phyloP scores from a whole-genome alignment of 129 eudicot species.

The Flaveria ramosissima region DNA sequence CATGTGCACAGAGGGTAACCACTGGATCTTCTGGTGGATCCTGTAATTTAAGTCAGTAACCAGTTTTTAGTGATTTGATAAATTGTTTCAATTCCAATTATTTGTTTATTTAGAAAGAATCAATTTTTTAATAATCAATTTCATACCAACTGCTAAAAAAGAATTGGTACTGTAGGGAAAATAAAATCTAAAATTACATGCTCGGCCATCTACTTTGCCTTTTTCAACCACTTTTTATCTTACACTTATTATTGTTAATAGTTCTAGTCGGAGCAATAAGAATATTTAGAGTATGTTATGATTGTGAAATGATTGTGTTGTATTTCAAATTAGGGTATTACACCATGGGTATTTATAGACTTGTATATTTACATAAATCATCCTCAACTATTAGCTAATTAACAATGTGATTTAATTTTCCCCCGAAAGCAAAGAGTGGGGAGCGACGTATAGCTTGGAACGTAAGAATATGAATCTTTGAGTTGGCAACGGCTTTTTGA shows the following conservation, averaged over 20 bases:
- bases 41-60: conserved; percentile 39
- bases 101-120: background rate
- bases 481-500: too few relatives aligned
- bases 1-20: conserved; percentile 86
- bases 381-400: too few relatives aligned
- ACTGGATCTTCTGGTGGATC: conserved; percentile 98
- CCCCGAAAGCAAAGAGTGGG: too few relatives aligned
- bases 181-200: background rate
- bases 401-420: too few relatives aligned
- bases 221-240: background rate
- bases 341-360: too few relatives aligned
- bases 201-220: background rate
- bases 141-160: background rate
- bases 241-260: background rate
- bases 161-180: background rate
- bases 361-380: too few relatives aligned
- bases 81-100: background rate
- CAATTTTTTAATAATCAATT: background rate
- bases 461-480: too few relatives aligned
- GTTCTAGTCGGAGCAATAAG: background rate
- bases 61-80: background rate
- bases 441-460: too few relatives aligned
- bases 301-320: background rate
- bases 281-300: background rate
- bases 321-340: too few relatives aligned